Base-by-base conservation (phyloP, 352 stramenopile genomes). In the Blastocystis sp. region DNA sequence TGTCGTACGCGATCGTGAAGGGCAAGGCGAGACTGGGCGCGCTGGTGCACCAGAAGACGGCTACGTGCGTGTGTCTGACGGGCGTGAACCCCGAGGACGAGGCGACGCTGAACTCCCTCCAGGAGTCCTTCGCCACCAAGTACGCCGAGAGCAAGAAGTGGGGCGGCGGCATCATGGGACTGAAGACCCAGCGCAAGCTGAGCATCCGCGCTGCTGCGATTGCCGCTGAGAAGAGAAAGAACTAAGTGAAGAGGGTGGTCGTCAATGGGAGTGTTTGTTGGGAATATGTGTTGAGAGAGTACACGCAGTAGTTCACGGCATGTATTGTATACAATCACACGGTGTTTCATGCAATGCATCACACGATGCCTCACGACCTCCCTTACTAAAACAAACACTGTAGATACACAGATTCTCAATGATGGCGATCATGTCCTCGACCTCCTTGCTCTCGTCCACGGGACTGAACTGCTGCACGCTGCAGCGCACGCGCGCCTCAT, bases 151-250 rank as follows among this genome's bases (percentile, higher is more conserved):
- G 97, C 88, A 89, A 94, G 88, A 98, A 98, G 91, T 99, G 96
- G 96, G 96, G 96, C 89, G 96, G 96, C 88, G 95, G 96, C 89
- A 97, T 98, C 90, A 98, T 99, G 95, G 96, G 96, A 89, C 91
- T 99, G 84, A 99, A 99, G 94, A 99, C 96, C 77, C 95, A 99
- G 91, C 95, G 95, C 89, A 98, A 98, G 92, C 91, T 99, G 67
- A 94, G 97, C 87, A 95, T 98, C 90, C 93, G 96, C 84, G 94
- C 94, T 87, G 97, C 97, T 91, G 94, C 93, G 84, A 88, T 99
- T 87, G 95, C 94, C 44, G 92, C 91, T n/a, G 96, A 99, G 90
- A 92, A 95, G 88, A 99, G 99, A 93, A 98, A 98, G 91, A 91
- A 93, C 79, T 59, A 18, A 24, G 16, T 81, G 44, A 63, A 63